These are phyloP conservation scores for Cladosporium sp. DNA, from an alignment of 2,329 filamentous ascomycete genomes.

Conservation along the genomic window DNA sequence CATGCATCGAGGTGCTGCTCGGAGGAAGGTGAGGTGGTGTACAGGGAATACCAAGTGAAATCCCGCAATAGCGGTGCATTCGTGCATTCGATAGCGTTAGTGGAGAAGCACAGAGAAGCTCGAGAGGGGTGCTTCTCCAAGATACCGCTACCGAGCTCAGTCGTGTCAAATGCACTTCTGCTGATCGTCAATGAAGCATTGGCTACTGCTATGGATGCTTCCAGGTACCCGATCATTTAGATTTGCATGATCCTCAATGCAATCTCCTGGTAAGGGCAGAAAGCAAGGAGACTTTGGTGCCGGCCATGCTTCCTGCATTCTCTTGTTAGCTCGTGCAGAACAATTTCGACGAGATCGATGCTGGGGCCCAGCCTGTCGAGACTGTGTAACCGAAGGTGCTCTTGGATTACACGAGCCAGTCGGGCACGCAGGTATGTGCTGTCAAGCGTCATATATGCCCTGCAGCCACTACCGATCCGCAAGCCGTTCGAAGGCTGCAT, in stretches of 20 bases:
- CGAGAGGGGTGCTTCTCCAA: slow-evolving; percentile 17
- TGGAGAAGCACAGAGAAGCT: slow-evolving; percentile 25
- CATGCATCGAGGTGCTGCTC: slow-evolving; percentile 23
- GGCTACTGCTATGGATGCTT: slow-evolving; percentile 8
- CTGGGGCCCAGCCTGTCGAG: slow-evolving; percentile 20
- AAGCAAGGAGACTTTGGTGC: slow-evolving; percentile 17
- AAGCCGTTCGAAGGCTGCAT: slow-evolving; percentile 11
- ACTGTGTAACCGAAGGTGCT: slow-evolving; percentile 28
- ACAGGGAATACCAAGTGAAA: slow-evolving; percentile 18
- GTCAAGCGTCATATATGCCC: slow-evolving; percentile 26
- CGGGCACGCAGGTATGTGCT: slow-evolving; percentile 29
- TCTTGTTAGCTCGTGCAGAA: slow-evolving; percentile 26
- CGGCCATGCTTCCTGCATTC: neutral
- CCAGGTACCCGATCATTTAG: slow-evolving; percentile 6
- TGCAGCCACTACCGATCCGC: slow-evolving; percentile 27
- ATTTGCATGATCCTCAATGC: neutral
- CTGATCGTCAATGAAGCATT: slow-evolving; percentile 23
- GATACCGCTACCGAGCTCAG: slow-evolving; percentile 29
- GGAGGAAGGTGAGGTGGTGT: slow-evolving; percentile 20
- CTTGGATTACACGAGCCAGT: slow-evolving; percentile 20
- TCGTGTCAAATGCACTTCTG: slow-evolving; percentile 27
- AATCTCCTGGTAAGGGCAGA: slow-evolving; percentile 5
- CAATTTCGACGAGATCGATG: slow-evolving; percentile 19
- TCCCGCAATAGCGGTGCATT: slow-evolving; percentile 17
- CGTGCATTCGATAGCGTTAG: slow-evolving; percentile 26